phyloP scores from a whole-genome alignment of 1,139 yeast species.

The Nematodospora anomalae region DNA sequence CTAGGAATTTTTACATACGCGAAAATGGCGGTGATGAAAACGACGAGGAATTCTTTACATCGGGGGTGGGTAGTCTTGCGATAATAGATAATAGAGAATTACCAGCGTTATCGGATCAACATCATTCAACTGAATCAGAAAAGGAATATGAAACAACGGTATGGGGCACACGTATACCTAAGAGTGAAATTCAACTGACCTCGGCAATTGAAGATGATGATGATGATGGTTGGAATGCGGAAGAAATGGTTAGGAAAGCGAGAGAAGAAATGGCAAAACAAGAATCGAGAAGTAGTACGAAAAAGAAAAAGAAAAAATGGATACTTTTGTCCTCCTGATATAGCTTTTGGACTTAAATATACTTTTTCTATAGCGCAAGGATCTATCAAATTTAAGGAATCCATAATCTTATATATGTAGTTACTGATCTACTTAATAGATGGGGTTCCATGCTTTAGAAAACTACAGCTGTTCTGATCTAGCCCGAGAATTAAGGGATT shows the following conservation, averaged over 20 bases:
- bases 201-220: conserved; percentile 23
- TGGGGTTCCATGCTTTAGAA: too few relatives aligned
- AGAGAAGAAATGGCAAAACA: conserved; percentile 45
- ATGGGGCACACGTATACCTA: conserved; percentile 62
- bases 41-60: conserved; percentile 17
- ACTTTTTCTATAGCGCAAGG: not conserved
- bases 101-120: conserved; percentile 10
- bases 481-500: too few relatives aligned
- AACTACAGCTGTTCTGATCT: too few relatives aligned
- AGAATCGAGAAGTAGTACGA: conserved; percentile 24
- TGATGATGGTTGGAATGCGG: conserved; percentile 46
- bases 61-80: conserved; percentile 31
- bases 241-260: conserved; percentile 51
- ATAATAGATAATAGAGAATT: conserved; percentile 28
- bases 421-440: not conserved
- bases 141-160: conserved; percentile 43
- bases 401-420: conserved; percentile 3
- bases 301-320: conserved; percentile 34
- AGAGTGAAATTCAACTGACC: conserved; percentile 26
- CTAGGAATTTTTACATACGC: conserved; percentile 54
- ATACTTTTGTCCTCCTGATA: conserved; percentile 23
- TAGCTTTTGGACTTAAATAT: conserved; percentile 4
- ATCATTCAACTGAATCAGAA: conserved; percentile 14
- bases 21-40: conserved; percentile 47
- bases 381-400: conserved; percentile 1